Base-by-base conservation (phyloP, 305 asterid species). In the Fraxinus xanthoxyloides region DNA sequence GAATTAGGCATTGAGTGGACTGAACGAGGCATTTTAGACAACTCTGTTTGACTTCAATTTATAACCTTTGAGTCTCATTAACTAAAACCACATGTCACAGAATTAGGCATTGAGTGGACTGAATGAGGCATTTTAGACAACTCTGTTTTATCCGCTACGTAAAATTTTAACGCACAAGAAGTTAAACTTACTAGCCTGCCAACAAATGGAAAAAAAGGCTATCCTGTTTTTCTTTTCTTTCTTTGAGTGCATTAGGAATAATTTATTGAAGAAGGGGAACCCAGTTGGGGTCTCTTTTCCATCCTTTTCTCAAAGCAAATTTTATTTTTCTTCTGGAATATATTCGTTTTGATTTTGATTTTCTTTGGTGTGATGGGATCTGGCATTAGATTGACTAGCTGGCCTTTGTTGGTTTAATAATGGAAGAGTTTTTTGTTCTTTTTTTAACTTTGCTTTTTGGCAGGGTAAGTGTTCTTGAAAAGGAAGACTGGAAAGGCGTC, bases 401-500 rank as follows among this genome's bases (percentile, higher is more conserved):
- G 23, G 79, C 19, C 38, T 48, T 75, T 48, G 70, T 76, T 59
- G 51, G 63, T 72, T 59, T 26, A 35, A 31, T 54, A 4, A 54
- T 67, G 54, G 72, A 80, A 51, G 61, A 23, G 26, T 69, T 70
- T 31, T 38, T 12, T 85, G 70, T 69, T 80, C 59, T 54, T 82
- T 80, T 78, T 65, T 51, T 65, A 35, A 35, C 75, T 70, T 80
- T 77, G 48, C 74, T 79, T 74, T 88, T 82, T n/a, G 65, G 61
- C 91, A 97, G 99, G 99, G 89, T 80, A 48, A 88, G 84, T 81
- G 93, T 90, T 54, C 84, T 94, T 31, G 92, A 87, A 81, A 91
- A 84, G 86, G 98, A 92, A 87, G 99, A 93, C 81, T 90, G 95
- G 98, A 93, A 86, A 88, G 89, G 93, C 70, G 83, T 93, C 35